Conservation (phyloP, 306 rosid genomes). For the Argentina anserina region DNA sequence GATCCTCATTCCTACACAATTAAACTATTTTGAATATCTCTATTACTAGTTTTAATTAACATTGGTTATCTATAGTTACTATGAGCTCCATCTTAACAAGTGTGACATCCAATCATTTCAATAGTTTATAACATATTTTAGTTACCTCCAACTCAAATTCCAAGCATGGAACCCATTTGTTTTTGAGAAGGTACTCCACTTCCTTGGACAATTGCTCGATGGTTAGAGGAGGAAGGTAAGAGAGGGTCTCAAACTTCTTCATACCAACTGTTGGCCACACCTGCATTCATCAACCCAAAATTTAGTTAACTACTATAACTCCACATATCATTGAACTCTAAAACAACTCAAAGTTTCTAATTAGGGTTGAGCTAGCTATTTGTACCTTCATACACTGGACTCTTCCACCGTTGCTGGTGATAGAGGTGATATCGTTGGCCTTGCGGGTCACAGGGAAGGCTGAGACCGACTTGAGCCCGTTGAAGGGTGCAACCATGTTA, state of each 20-base stretch:
- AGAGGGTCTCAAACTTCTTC: constrained; percentile 84
- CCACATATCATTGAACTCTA: neutral
- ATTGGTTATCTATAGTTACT: no score
- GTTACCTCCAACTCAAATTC: constrained; percentile 58
- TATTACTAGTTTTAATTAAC: neutral
- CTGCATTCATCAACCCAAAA: constrained; percentile 24
- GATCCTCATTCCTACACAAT: neutral
- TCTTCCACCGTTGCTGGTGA: constrained; percentile 67
- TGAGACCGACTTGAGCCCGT: constrained; percentile 61
- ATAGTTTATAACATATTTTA: neutral
- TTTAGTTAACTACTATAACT: neutral
- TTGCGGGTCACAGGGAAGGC: constrained; percentile 56
- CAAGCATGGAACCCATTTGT: constrained; percentile 71
- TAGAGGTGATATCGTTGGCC: constrained; percentile 64
- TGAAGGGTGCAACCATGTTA: constrained; percentile 60
- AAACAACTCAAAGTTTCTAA: neutral
- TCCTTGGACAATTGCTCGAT: constrained; percentile 15
- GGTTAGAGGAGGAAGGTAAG: constrained; percentile 58
- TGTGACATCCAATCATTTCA: neutral
- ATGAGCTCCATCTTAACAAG: neutral
- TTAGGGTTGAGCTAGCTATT: neutral
- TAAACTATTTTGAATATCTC: neutral
- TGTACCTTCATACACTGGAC: constrained; percentile 65
- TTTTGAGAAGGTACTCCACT: constrained; percentile 53
- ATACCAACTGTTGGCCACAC: constrained; percentile 71